Percentiles rank a stretch among this genome's conserved stretches.
phyloP scores from a whole-genome alignment of 139 green algal species.

The Volvox africanus region DNA sequence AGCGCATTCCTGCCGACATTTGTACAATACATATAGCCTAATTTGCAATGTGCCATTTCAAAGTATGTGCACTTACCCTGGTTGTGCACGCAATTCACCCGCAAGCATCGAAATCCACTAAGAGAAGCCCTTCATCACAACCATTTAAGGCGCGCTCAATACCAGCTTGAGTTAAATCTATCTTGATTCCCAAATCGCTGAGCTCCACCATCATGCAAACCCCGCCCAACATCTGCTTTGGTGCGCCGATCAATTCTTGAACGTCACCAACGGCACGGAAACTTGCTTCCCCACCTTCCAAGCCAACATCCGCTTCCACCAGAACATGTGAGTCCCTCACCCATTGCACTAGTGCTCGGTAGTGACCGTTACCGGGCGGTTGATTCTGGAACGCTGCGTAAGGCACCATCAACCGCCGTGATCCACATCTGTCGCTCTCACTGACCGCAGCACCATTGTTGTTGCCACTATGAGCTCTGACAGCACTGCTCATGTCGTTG shows the following conservation, averaged over 20 bases:
- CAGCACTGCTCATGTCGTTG: not conserved
- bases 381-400: constrained; percentile 47
- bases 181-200: not conserved
- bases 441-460: not conserved
- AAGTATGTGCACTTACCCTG: too few relatives aligned
- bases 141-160: not conserved
- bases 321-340: not conserved
- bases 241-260: not conserved
- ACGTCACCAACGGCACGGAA: not conserved
- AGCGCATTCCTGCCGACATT: too few relatives aligned
- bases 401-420: not conserved
- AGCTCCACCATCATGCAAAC: not conserved
- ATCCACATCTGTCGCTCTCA: not conserved
- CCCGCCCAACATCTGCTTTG: not conserved
- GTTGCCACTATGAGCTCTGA: not conserved
- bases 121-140: not conserved
- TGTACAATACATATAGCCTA: too few relatives aligned
- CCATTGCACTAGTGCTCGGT: constrained; percentile 33
- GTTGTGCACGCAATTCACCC: not conserved
- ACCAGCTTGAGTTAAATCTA: not conserved
- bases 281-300: not conserved
- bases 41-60: too few relatives aligned
- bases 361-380: constrained; percentile 53
- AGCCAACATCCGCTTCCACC: not conserved
- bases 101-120: constrained; percentile 40